These are phyloP conservation scores for Agrocybe praecox DNA, from an alignment of 768 basidiomycete species.

Conservation along the genomic window DNA sequence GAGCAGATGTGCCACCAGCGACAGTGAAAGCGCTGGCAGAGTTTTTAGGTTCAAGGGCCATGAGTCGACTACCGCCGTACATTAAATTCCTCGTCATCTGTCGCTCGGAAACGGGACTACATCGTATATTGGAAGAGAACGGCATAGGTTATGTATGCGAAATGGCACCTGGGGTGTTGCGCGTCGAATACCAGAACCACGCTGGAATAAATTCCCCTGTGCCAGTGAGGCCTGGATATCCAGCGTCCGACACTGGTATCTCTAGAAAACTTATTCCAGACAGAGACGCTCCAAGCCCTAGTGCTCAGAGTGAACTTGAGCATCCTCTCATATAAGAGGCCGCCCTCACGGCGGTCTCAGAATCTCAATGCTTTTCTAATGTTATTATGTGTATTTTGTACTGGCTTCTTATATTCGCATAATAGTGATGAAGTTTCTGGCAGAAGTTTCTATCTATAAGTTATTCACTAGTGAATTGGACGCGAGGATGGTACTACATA, in stretches of 20 bases:
- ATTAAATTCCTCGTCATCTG: slow-evolving; percentile 23
- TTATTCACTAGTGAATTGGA: too few species aligned
- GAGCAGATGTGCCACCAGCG: slow-evolving; percentile 11
- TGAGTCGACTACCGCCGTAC: slow-evolving; percentile 17
- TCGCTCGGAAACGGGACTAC: slow-evolving; percentile 13
- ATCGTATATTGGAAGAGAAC: slow-evolving; percentile 10
- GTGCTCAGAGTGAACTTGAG: not conserved
- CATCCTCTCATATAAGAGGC: not conserved
- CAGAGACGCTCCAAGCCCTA: not conserved
- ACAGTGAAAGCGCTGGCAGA: slow-evolving; percentile 14
- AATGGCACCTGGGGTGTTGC: slow-evolving; percentile 4
- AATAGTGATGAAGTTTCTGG: too few species aligned
- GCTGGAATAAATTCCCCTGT: not conserved
- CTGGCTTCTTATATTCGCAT: too few species aligned
- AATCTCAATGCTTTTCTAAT: too few species aligned
- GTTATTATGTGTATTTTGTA: too few species aligned
- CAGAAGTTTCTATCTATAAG: too few species aligned
- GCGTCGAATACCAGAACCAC: not conserved
- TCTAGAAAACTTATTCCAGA: not conserved
- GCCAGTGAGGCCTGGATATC: too few species aligned
- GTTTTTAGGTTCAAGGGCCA: slow-evolving; percentile 13
- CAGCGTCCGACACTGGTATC: not conserved
- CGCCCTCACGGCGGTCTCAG: too few species aligned
- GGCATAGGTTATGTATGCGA: slow-evolving; percentile 10
- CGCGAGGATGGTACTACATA: too few species aligned